Conservation (phyloP, 73 alveolate species). For the Tetrahymena elliotti region DNA sequence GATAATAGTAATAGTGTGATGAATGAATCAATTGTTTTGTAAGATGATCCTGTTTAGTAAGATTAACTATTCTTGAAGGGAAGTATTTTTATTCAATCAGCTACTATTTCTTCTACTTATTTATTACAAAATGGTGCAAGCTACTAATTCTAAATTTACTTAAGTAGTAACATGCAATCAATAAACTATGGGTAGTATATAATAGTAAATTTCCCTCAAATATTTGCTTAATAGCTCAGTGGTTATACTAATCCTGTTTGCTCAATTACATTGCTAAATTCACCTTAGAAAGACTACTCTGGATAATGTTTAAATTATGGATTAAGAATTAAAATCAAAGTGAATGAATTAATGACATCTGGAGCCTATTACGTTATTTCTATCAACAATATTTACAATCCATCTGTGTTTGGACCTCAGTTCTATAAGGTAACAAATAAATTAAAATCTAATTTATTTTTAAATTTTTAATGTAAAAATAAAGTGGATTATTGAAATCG, state of each 20-base stretch:
- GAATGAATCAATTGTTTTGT: not conserved
- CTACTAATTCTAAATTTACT: not conserved
- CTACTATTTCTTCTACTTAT: not conserved
- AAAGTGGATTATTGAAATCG: not conserved
- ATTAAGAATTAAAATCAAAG: not conserved
- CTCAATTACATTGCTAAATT: not conserved
- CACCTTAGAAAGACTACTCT: not conserved
- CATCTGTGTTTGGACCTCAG: not conserved
- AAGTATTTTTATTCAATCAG: not conserved
- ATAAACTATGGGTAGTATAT: not conserved
- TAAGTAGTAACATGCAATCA: not conserved
- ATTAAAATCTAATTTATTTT: not conserved
- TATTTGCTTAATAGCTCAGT: not conserved
- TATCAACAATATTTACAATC: not conserved
- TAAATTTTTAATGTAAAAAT: not conserved
- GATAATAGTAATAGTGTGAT: not conserved
- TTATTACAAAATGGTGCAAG: not conserved
- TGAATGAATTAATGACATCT: not conserved
- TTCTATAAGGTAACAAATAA: not conserved
- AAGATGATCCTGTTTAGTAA: not conserved
- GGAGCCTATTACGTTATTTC: not conserved
- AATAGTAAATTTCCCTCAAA: not conserved
- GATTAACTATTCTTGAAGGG: not conserved
- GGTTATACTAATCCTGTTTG: not conserved
- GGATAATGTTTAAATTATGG: not conserved